Base-by-base conservation (phyloP, 2,329 filamentous ascomycete genomes). In the Neonectria ditissima region DNA sequence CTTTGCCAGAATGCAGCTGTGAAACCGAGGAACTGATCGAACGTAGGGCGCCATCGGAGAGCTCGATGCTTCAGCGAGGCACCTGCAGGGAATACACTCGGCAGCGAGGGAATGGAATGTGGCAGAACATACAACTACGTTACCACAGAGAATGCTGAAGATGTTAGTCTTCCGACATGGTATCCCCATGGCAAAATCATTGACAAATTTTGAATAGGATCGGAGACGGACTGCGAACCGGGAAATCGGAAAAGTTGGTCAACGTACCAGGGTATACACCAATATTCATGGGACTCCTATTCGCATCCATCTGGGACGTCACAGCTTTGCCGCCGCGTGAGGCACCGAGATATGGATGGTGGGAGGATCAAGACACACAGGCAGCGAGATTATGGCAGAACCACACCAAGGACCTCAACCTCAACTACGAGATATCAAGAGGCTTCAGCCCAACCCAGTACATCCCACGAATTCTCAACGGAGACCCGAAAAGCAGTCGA, bases 251-350 rank as follows among this genome's bases (percentile, higher is more conserved):
- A 63, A 77, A 79, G 62, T 73, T 80, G 18, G 78, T 81, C 45
- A 80, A 80, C 63, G 75, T 79, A 28, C 75, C 76, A 26, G 77
- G 81, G 43, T 81, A 81, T 62, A 80, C 82, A 73, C 81, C 81
- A 28, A 79, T 80, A 50, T 78, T 82, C 54, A 80, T 82, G 67
- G 81, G 80, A 37, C 70, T 83, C n/a, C 72, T 82, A 5, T 80
- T 81, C 62, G 79, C 80, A 14, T 81, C 80, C 18, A 76, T 82
- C 41, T 81, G 80, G 74, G 80, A 82, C 41, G 74, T 79, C 32
- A 74, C 72, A 20, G 74, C 74, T 37, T 62, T 79, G 14, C 77
- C 77, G 10, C 77, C 77, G 5, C 70, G 75, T 44, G 74, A 78
- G 61, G 77, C 77, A 32, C 77, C 77, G 10, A 73, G 65, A 65